Evolutionary conservation across 2,329 filamentous ascomycete species (phyloP), one percentile per base, ranked within the genome.

Genomic region (Bisporella sp.): DNA sequence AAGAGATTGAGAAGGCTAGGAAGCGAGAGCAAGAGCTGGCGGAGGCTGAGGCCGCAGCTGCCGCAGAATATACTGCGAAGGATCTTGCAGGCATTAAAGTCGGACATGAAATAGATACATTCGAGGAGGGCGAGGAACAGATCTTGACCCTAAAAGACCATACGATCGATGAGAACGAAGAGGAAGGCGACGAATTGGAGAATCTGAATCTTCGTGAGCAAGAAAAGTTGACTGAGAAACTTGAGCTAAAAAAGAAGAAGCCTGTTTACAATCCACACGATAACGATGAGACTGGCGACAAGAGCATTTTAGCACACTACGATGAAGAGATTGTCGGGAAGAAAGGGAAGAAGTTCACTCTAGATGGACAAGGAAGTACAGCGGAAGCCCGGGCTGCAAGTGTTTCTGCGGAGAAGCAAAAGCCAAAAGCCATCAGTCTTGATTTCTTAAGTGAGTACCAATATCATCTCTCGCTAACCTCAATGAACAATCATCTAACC

Each of bases 241-340:
- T 96, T 9, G 84, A 93, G 41, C 70, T 91, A 40, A 96, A 97
- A 73, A 96, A 95, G 76, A 89, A 90, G 68, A 88, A 85, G 64
- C 85, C 86, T 0, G 84, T 83, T 1, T 99, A 99, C 67, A 89
- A 99, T 61, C 91, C 92, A 0, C 85, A 89, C 54, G 82, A 85
- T 51, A 73, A 84, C 33, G 84, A 75, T 43, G 77, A 82, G 31
- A 78, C 78, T 29, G 84, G 79, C 9, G 74, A 84, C 51, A 77
- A 77, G 13, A 78, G 78, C 5, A 82, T 99, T 29, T 71, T 99
- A 41, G 81, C 87, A 11, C 92, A 99, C 60, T 99, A 99, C 64
- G 93, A 97, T 61, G 93, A 97, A 57, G 92, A 96, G 63, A 95
- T 96, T 48, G 81, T 86, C 35, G 90, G 90, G 49, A 96, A 95